Evolutionary conservation across 306 rosid genomes (phyloP).

Genomic region (Acmispon strigosus): DNA sequence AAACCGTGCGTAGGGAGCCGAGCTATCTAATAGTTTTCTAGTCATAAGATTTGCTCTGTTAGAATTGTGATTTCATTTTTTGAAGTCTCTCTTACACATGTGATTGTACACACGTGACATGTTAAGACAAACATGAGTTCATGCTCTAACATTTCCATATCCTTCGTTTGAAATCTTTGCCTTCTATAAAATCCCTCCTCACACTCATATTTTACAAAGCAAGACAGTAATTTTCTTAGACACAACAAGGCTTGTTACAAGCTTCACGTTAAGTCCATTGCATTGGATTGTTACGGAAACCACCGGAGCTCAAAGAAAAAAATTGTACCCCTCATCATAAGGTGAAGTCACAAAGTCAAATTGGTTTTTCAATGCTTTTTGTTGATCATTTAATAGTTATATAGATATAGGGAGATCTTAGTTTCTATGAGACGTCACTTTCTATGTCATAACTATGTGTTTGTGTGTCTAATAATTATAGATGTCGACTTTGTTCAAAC

Average conservation of each 20-base stretch:
- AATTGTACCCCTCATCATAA: not conserved
- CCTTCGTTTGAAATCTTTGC: not conserved
- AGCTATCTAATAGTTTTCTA: no score
- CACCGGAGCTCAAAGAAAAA: not conserved
- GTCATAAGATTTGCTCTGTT: not conserved
- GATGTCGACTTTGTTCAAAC: not conserved
- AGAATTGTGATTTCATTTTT: not conserved
- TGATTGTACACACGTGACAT: constrained; percentile 51
- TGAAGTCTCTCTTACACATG: constrained; percentile 11
- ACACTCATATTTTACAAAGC: constrained; percentile 9
- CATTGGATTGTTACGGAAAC: constrained; percentile 1
- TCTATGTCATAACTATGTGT: not conserved
- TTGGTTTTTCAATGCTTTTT: not conserved
- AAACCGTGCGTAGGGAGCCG: no score
- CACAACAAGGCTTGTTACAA: not conserved
- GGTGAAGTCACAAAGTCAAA: constrained; percentile 24
- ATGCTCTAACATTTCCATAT: constrained; percentile 1
- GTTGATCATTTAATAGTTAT: not conserved
- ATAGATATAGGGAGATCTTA: not conserved
- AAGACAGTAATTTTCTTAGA: not conserved
- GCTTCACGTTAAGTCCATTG: not conserved
- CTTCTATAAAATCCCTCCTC: constrained; percentile 26
- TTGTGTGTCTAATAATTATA: not conserved
- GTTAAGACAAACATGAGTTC: constrained; percentile 36
- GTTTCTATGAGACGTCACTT: constrained; percentile 13